phyloP scores from a whole-genome alignment of 2,329 filamentous ascomycete species.

The Pseudogymnoascus sp. region DNA sequence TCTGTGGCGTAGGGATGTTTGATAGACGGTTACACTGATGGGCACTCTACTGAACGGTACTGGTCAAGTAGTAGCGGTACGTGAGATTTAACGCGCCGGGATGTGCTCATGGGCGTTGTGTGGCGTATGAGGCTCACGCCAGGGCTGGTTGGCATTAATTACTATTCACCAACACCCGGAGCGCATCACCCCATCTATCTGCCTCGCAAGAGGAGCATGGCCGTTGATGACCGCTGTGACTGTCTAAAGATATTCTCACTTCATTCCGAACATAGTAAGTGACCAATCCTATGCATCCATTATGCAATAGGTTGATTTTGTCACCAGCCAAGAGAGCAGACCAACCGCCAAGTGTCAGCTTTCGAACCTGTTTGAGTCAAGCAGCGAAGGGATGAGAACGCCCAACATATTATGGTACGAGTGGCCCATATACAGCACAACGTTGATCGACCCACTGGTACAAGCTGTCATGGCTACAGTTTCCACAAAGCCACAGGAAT shows the following conservation, averaged over 20 bases:
- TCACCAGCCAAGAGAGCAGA: neutral
- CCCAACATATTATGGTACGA: neutral
- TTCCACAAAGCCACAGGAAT: neutral
- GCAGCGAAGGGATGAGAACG: neutral
- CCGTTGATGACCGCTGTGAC: neutral
- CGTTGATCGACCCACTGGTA: neutral
- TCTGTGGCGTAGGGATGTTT: neutral
- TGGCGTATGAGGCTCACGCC: constrained; percentile 2
- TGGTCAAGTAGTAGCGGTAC: neutral
- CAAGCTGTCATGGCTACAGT: neutral
- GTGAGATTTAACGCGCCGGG: neutral
- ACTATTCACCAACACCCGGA: neutral
- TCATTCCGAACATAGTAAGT: neutral
- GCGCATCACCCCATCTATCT: neutral
- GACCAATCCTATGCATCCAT: neutral
- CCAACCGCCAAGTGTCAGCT: neutral
- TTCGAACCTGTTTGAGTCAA: neutral
- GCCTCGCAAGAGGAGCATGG: neutral
- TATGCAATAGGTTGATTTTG: neutral
- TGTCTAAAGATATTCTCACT: neutral
- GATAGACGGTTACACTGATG: neutral
- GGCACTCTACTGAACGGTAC: neutral
- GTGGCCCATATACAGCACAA: neutral
- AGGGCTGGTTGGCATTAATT: neutral
- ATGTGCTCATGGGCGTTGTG: neutral